Evolutionary conservation across 768 basidiomycete species (phyloP).

Genomic region (Hericium coralloides): DNA sequence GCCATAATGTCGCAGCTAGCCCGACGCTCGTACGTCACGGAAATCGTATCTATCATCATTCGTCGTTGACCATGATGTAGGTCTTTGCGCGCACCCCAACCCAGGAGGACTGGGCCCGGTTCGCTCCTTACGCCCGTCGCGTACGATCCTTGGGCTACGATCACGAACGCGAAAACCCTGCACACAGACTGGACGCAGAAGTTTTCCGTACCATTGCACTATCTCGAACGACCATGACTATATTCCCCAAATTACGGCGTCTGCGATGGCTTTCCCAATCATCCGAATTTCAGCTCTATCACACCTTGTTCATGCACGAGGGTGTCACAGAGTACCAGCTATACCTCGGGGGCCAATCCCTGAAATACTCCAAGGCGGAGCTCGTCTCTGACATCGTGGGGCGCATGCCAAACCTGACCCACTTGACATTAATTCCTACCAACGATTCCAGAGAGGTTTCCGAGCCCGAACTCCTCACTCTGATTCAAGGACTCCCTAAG

Average conservation of each 20-base stretch:
- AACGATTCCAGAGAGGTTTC: not conserved
- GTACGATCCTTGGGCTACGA: constrained; percentile 8
- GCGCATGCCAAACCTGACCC: constrained; percentile 11
- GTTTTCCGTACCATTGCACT: constrained; percentile 13
- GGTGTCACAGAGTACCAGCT: constrained; percentile 9
- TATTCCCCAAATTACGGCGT: constrained; percentile 11
- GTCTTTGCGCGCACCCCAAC: constrained; percentile 7
- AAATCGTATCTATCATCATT: not conserved
- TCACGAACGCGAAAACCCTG: too few relatives aligned
- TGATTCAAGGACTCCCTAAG: constrained; percentile 2
- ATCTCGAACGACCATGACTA: constrained; percentile 11
- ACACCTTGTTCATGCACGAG: constrained; percentile 14
- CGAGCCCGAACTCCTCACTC: not conserved
- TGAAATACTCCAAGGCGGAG: not conserved
- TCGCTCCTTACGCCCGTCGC: constrained; percentile 13
- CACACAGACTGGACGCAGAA: not conserved
- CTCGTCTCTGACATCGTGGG: constrained; percentile 2
- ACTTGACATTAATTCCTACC: not conserved
- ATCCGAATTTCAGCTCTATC: not conserved
- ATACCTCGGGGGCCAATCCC: not conserved
- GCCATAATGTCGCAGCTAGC: not conserved
- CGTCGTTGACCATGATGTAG: not conserved
- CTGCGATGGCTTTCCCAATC: constrained; percentile 5
- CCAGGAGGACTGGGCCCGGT: constrained; percentile 9
- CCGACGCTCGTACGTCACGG: not conserved